Evolutionary conservation across 495 filamentous ascomycete species (phyloP).

Genomic region (Penicillium angulare): DNA sequence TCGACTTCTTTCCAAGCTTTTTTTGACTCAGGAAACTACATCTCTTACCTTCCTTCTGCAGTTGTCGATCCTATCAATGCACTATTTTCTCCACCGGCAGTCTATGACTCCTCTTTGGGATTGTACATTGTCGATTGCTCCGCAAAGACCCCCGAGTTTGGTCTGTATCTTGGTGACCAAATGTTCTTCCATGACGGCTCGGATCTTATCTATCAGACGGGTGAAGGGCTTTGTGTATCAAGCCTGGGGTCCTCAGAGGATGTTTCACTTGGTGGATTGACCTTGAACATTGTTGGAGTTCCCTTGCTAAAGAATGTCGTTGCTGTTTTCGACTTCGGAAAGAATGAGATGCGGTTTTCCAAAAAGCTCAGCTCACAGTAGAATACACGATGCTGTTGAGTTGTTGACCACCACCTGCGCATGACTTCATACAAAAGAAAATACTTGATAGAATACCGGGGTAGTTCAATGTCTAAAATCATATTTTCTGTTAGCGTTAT

Average conservation of each 20-base stretch:
- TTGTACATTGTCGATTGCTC: constrained; percentile 63
- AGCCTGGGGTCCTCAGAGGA: constrained; percentile 33
- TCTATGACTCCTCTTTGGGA: constrained; percentile 39
- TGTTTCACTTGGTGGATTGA: constrained; percentile 22
- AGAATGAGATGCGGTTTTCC: constrained; percentile 51
- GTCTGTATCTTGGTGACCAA: constrained; percentile 45
- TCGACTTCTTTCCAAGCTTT: constrained; percentile 42
- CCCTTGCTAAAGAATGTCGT: constrained; percentile 78
- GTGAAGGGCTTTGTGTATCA: constrained; percentile 33
- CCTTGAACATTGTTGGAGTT: constrained; percentile 61
- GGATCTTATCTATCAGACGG: constrained; percentile 51
- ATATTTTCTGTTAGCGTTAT: too few relatives aligned
- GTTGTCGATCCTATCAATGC: constrained; percentile 60
- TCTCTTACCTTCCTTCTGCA: constrained; percentile 54
- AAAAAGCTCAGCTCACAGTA: neutral
- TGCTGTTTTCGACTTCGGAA: constrained; percentile 60
- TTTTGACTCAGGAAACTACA: constrained; percentile 70
- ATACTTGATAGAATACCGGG: too few relatives aligned
- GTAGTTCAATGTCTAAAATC: too few relatives aligned
- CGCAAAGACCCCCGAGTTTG: constrained; percentile 52
- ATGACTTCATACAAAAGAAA: too few relatives aligned
- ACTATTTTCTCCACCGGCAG: constrained; percentile 54
- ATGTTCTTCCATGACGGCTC: constrained; percentile 46
- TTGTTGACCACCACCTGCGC: too few relatives aligned
- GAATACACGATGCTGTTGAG: too few relatives aligned